Percentiles rank a stretch among this genome's conserved stretches.
phyloP scores from a whole-genome alignment of 148 eudicot genomes.

The Vaccinium myrtillus region DNA sequence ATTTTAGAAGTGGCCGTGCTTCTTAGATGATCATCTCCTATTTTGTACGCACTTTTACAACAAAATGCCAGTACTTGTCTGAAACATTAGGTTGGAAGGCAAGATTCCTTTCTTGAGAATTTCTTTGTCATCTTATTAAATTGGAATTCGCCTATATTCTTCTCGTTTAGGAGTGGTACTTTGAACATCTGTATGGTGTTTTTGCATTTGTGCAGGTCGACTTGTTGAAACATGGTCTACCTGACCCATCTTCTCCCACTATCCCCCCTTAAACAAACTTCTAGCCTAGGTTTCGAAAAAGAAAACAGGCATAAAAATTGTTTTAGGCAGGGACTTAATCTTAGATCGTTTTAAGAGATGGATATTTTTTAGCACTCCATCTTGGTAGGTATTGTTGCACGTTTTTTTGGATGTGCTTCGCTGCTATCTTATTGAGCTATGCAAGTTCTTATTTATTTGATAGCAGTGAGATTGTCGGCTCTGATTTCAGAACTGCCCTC shows the following conservation, averaged over 20 bases:
- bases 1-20: too few relatives aligned
- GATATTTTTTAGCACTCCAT: too few relatives aligned
- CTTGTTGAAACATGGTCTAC: constrained; percentile 82
- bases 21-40: too few relatives aligned
- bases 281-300: constrained; percentile 57
- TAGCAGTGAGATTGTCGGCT: too few relatives aligned
- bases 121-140: background rate
- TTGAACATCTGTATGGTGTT: background rate
- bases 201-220: constrained; percentile 63
- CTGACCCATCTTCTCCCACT: constrained; percentile 77
- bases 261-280: constrained; percentile 48
- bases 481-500: too few relatives aligned
- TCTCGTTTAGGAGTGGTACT: background rate
- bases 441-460: too few relatives aligned
- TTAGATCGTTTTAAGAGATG: too few relatives aligned
- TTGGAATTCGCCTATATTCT: background rate
- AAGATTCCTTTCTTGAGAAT: background rate
- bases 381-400: too few relatives aligned
- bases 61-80: background rate
- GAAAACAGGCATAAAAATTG: constrained; percentile 54
- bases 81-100: background rate
- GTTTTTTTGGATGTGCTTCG: too few relatives aligned
- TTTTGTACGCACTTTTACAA: background rate
- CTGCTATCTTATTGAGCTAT: too few relatives aligned
- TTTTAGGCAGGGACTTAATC: too few relatives aligned